Percentiles rank a stretch among this genome's conserved stretches.
These are phyloP conservation scores for Geotrichum bryndzae DNA, from an alignment of 1,139 yeast genomes.

Conservation along the genomic window DNA sequence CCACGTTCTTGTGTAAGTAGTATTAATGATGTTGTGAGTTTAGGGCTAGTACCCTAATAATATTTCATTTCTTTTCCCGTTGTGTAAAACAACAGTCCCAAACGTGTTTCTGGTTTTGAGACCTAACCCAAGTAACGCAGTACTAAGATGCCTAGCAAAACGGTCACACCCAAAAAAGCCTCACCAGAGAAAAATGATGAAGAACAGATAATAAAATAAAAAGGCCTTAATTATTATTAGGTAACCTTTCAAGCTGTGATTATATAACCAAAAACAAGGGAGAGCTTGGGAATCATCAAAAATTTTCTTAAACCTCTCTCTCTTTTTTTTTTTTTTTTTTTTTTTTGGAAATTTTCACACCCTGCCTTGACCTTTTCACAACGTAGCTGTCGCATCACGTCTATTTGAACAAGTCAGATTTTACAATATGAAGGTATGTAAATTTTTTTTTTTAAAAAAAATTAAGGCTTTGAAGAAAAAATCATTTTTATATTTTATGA, in stretches of 20 bases:
- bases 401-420: constrained; percentile 12
- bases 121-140: background rate
- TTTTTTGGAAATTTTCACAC: constrained; percentile 9
- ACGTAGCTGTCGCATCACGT: constrained; percentile 15
- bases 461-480: background rate
- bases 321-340: background rate
- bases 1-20: too few relatives aligned
- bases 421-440: constrained; percentile 17
- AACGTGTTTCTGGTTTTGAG: background rate
- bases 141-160: too few relatives aligned
- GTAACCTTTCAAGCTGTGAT: background rate
- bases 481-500: background rate
- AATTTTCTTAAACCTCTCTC: background rate
- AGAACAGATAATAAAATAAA: too few relatives aligned
- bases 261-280: background rate
- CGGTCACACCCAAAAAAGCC: too few relatives aligned
- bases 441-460: background rate
- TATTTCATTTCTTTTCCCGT: background rate
- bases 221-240: background rate
- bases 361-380: constrained; percentile 4
- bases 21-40: background rate
- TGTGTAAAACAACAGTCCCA: background rate
- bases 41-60: constrained; percentile 7
- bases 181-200: background rate
- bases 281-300: background rate